These are phyloP conservation scores for Tricholomella constricta DNA, from an alignment of 768 basidiomycete genomes.

Conservation along the genomic window DNA sequence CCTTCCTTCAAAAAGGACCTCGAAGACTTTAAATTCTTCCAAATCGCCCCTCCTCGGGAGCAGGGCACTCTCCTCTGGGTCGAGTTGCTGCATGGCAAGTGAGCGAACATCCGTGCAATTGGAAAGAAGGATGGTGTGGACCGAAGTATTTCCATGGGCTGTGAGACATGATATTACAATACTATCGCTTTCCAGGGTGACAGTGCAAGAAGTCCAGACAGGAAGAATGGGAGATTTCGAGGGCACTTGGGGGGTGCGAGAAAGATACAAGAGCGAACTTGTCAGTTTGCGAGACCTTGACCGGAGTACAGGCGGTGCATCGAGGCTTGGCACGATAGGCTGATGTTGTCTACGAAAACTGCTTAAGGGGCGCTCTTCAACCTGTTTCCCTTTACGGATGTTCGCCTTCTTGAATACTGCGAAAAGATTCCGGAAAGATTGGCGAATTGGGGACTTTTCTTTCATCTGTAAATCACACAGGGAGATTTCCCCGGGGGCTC, in stretches of 20 bases:
- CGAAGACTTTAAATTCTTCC: constrained; percentile 58
- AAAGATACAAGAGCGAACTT: constrained; percentile 54
- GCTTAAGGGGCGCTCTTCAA: constrained; percentile 16
- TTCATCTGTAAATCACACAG: constrained; percentile 28
- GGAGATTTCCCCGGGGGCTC: constrained; percentile 18
- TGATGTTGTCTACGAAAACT: constrained; percentile 21
- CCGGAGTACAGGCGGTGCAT: constrained; percentile 11
- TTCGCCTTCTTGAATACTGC: constrained; percentile 58
- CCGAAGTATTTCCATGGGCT: constrained; percentile 33
- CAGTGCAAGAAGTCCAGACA: constrained; percentile 53
- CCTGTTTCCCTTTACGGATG: constrained; percentile 24
- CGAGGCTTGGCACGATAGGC: background rate
- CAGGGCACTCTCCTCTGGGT: constrained; percentile 42
- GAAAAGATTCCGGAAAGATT: constrained; percentile 64
- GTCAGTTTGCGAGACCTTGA: constrained; percentile 18
- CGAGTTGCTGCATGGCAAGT: constrained; percentile 43
- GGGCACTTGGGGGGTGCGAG: constrained; percentile 24
- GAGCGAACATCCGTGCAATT: constrained; percentile 69
- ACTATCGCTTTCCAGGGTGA: constrained; percentile 31
- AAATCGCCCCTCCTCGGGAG: constrained; percentile 39
- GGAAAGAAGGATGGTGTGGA: constrained; percentile 47
- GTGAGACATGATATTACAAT: constrained; percentile 53
- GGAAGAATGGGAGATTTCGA: constrained; percentile 29
- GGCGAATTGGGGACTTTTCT: constrained; percentile 61
- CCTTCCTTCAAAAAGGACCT: constrained; percentile 58